Conservation (phyloP, 2,329 filamentous ascomycete species). For the Phialocephala sp. region DNA sequence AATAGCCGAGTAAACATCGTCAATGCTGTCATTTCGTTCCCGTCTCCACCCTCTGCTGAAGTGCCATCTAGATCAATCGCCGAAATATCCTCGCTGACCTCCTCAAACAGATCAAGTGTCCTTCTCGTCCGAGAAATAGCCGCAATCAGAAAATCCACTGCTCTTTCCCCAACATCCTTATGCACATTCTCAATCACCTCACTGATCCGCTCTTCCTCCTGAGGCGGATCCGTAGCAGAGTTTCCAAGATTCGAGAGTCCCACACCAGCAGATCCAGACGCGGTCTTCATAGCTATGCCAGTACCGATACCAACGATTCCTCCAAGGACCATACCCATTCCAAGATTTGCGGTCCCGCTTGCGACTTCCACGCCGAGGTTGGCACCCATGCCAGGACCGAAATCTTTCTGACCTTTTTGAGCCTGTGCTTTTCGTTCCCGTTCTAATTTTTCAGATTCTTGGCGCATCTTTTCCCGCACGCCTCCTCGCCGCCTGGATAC, state of each 20-base stretch:
- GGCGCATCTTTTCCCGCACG: background rate
- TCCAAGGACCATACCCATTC: conserved; percentile 7
- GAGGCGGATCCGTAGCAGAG: background rate
- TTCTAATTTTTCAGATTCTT: background rate
- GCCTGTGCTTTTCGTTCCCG: conserved; percentile 23
- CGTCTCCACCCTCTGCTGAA: conserved; percentile 5
- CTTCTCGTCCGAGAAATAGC: conserved; percentile 5
- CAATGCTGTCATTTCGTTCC: background rate
- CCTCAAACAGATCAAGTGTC: conserved; percentile 11
- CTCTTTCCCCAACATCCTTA: conserved; percentile 8
- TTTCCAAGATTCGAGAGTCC: conserved; percentile 6
- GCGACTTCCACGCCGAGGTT: conserved; percentile 7
- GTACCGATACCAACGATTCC: background rate
- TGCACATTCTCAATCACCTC: conserved; percentile 12
- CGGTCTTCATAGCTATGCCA: background rate
- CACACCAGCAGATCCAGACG: conserved; percentile 6
- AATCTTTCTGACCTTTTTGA: conserved; percentile 4
- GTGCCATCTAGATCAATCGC: background rate
- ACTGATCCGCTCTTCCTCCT: conserved; percentile 1
- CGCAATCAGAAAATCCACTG: conserved; percentile 1
- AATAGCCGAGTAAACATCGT: conserved; percentile 11
- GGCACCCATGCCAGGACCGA: conserved; percentile 13
- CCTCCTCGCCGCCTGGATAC: background rate
- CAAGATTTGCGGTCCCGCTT: background rate
- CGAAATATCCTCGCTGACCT: conserved; percentile 14